phyloP scores from a whole-genome alignment of 2,329 filamentous ascomycete genomes.

The Clonostachys sp. region DNA sequence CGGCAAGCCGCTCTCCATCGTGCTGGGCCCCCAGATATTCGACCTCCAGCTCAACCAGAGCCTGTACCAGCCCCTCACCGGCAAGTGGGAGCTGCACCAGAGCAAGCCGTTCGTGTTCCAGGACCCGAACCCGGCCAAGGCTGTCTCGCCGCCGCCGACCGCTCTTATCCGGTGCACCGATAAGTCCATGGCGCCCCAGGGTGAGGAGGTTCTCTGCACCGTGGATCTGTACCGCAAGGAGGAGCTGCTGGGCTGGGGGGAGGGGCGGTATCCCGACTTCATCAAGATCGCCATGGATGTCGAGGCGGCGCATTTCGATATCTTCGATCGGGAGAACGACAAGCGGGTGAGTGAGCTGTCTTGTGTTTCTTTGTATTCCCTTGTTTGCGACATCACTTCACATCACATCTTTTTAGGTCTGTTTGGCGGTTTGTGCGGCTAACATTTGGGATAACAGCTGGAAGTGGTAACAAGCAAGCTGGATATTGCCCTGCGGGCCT shows the following conservation, averaged over 20 bases:
- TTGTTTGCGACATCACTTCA: too few relatives aligned
- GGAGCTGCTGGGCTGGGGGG: slow-evolving; percentile 16
- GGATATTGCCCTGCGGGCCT: too few relatives aligned
- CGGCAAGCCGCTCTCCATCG: slow-evolving; percentile 8
- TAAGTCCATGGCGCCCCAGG: slow-evolving; percentile 3
- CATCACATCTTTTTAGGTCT: too few relatives aligned
- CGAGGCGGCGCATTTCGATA: slow-evolving; percentile 15
- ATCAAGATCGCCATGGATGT: slow-evolving; percentile 19
- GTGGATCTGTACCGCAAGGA: slow-evolving; percentile 17
- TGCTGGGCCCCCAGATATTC: background rate
- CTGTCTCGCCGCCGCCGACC: slow-evolving; percentile 11
- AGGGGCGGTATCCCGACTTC: slow-evolving; percentile 15
- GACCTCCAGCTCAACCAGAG: slow-evolving; percentile 6
- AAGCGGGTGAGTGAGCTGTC: background rate
- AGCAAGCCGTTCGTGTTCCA: slow-evolving; percentile 2
- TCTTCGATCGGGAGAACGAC: slow-evolving; percentile 13
- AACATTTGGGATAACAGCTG: too few relatives aligned
- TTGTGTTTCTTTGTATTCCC: too few relatives aligned
- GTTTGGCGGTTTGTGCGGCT: too few relatives aligned
- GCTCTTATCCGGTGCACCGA: slow-evolving; percentile 14
- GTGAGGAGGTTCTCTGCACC: slow-evolving; percentile 5
- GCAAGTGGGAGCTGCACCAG: slow-evolving; percentile 8
- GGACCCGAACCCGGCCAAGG: slow-evolving; percentile 1
- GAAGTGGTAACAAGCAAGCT: too few relatives aligned
- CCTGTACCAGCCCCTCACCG: slow-evolving; percentile 11